Evolutionary conservation across 2,329 filamentous ascomycete species (phyloP).

Genomic region (Exophiala oligosperma): DNA sequence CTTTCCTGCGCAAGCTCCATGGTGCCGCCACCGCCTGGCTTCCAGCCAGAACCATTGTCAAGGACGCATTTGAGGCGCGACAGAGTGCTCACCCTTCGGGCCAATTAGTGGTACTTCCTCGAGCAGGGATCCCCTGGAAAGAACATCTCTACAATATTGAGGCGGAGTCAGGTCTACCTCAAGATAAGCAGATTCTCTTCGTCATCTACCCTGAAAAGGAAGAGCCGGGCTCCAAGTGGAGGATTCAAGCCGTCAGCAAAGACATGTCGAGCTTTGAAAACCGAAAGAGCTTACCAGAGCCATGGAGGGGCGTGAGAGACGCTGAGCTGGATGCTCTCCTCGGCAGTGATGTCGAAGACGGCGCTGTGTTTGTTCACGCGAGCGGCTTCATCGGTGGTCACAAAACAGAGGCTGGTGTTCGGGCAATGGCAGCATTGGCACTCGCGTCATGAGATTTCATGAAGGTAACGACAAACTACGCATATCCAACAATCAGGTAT

Average conservation of each 20-base stretch:
- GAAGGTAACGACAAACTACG: background rate
- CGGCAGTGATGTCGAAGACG: constrained; percentile 42
- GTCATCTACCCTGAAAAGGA: constrained; percentile 88
- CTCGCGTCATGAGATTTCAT: constrained; percentile 30
- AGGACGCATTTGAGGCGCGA: constrained; percentile 71
- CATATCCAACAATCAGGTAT: background rate
- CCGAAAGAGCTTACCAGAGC: constrained; percentile 84
- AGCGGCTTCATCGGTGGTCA: constrained; percentile 96
- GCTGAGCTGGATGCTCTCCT: constrained; percentile 70
- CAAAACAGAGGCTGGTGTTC: constrained; percentile 82
- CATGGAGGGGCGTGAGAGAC: constrained; percentile 89
- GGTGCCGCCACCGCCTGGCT: constrained; percentile 79
- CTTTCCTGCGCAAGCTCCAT: constrained; percentile 79
- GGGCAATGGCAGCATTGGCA: constrained; percentile 69
- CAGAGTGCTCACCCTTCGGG: constrained; percentile 69
- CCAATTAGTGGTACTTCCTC: constrained; percentile 77
- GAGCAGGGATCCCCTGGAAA: constrained; percentile 83
- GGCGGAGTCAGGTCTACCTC: constrained; percentile 51
- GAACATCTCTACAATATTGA: constrained; percentile 93
- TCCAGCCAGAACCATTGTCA: constrained; percentile 78
- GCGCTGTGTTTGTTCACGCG: constrained; percentile 90
- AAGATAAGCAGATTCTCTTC: constrained; percentile 68
- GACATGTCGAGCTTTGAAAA: constrained; percentile 85
- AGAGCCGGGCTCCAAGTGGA: constrained; percentile 77
- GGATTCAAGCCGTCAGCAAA: constrained; percentile 87